Conservation (phyloP, 2,329 filamentous ascomycete species). For the Neofusicoccum ribis region DNA sequence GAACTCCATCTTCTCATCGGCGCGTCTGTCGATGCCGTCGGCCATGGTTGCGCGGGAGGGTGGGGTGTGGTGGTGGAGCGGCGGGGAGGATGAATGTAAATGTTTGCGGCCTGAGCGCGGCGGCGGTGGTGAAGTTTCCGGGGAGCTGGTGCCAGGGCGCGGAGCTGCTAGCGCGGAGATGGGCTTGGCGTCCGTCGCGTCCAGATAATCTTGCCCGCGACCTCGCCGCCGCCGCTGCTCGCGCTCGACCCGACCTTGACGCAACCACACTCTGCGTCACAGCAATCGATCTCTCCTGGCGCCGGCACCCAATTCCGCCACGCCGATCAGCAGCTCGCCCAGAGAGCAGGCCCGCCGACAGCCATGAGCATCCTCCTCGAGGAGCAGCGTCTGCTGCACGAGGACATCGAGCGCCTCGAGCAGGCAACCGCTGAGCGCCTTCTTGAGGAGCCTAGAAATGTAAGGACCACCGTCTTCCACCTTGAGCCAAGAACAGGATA, state of each 20-base stretch:
- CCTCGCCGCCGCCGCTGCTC: background rate
- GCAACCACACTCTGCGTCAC: background rate
- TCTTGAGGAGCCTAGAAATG: conserved; percentile 83
- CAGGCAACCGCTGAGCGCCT: conserved; percentile 89
- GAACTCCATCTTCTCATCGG: conserved; percentile 97
- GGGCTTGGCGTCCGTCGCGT: conserved; percentile 12
- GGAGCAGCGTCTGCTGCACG: conserved; percentile 89
- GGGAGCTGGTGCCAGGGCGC: background rate
- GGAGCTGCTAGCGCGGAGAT: conserved; percentile 1
- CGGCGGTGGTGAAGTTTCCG: conserved; percentile 18
- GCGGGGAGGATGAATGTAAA: background rate
- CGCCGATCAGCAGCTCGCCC: background rate
- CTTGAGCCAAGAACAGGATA: background rate
- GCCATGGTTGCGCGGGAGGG: conserved; percentile 66
- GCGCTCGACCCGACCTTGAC: background rate
- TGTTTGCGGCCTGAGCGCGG: conserved; percentile 16
- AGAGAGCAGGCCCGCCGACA: background rate
- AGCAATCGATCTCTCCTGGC: background rate
- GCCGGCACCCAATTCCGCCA: background rate
- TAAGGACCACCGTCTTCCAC: conserved; percentile 46
- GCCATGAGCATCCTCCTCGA: conserved; percentile 70
- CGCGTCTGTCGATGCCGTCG: conserved; percentile 87
- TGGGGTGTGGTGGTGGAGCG: background rate
- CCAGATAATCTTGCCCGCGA: conserved; percentile 1
- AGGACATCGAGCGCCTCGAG: conserved; percentile 94